Evolutionary conservation across 768 basidiomycete genomes (phyloP).

Genomic region (Albatrellus ellisii): DNA sequence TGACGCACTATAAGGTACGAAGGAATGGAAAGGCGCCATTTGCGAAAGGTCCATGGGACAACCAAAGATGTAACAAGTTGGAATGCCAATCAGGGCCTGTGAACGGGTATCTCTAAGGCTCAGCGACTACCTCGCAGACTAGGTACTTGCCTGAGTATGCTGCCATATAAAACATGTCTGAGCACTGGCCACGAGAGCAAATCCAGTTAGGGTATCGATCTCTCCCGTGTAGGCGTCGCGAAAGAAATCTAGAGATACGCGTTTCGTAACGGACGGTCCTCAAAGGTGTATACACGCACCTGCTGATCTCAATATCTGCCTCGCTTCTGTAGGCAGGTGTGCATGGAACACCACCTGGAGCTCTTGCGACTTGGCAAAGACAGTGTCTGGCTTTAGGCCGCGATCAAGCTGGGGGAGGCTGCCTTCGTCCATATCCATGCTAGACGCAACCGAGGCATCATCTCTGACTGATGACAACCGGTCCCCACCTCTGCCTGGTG

Average conservation of each 20-base stretch:
- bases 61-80: constrained; percentile 75
- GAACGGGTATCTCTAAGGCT: not conserved
- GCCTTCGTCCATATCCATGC: constrained; percentile 58
- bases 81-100: constrained; percentile 52
- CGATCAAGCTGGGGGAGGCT: constrained; percentile 28
- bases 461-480: constrained; percentile 26
- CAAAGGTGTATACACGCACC: constrained; percentile 27
- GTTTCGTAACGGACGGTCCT: not conserved
- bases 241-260: constrained; percentile 40
- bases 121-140: not conserved
- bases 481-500: constrained; percentile 24
- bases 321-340: constrained; percentile 58
- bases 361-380: constrained; percentile 68
- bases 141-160: constrained; percentile 43
- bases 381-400: constrained; percentile 19
- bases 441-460: constrained; percentile 23
- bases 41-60: constrained; percentile 47
- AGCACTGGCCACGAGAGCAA: constrained; percentile 56
- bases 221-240: constrained; percentile 55
- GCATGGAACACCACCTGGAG: constrained; percentile 55
- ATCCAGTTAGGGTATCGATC: constrained; percentile 61
- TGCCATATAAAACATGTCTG: constrained; percentile 80
- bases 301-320: constrained; percentile 53
- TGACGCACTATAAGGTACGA: constrained; percentile 51
- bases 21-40: constrained; percentile 32